Percentiles rank a stretch among this genome's conserved stretches.
Conservation (phyloP, 768 basidiomycete genomes). For the Clavulina sp. region DNA sequence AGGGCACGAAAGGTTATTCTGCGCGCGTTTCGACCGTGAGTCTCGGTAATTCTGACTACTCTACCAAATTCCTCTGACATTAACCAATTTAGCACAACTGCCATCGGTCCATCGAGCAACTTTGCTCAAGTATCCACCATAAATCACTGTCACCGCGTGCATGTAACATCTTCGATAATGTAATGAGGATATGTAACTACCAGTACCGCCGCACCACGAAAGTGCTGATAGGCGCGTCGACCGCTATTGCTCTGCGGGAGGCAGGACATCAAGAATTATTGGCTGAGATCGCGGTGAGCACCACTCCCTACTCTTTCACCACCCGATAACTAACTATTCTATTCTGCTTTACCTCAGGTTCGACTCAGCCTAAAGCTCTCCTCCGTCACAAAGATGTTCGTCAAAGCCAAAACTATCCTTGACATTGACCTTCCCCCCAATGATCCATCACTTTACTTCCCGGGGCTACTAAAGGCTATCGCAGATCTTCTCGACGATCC, state of each 20-base stretch:
- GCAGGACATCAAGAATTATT: conserved; percentile 48
- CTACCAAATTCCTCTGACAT: background rate
- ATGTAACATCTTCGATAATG: conserved; percentile 47
- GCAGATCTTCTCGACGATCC: conserved; percentile 13
- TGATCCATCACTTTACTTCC: conserved; percentile 44
- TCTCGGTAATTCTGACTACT: background rate
- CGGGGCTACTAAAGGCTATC: conserved; percentile 37
- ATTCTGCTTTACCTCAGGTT: conserved; percentile 15
- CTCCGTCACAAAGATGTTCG: conserved; percentile 38
- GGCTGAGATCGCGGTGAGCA: conserved; percentile 40
- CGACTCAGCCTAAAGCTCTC: conserved; percentile 36
- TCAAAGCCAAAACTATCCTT: conserved; percentile 33
- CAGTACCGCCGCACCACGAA: conserved; percentile 65
- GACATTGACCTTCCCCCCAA: conserved; percentile 33
- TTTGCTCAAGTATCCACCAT: conserved; percentile 40
- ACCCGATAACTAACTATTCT: background rate
- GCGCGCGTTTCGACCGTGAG: background rate
- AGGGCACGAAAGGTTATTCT: background rate
- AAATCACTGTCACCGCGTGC: conserved; percentile 49
- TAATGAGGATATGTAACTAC: conserved; percentile 38
- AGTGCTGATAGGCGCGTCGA: conserved; percentile 46
- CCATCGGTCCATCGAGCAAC: conserved; percentile 39
- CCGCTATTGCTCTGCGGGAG: conserved; percentile 57
- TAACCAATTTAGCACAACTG: background rate
- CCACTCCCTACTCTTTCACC: background rate